Percentiles rank a stretch among this genome's conserved stretches.
Evolutionary conservation across 805 yeast genomes (phyloP).

Genomic region (Wickerhamiella lipophila): DNA sequence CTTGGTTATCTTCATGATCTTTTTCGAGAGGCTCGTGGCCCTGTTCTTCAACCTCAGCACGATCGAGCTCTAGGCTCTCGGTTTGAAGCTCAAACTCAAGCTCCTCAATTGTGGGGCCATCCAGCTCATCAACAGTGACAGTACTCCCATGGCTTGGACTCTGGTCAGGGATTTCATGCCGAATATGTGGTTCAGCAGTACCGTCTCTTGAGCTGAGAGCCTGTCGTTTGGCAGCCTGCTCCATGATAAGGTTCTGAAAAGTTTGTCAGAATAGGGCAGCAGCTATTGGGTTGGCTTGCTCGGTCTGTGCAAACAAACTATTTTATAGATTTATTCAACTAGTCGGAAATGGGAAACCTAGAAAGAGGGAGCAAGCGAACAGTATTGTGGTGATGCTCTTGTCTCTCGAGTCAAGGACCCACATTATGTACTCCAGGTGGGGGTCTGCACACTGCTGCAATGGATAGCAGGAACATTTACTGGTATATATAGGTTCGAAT

Average conservation of each 20-base stretch:
- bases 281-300: too few relatives aligned
- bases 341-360: too few relatives aligned
- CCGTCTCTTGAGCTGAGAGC: slow-evolving; percentile 3
- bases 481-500: too few relatives aligned
- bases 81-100: neutral
- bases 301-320: too few relatives aligned
- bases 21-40: slow-evolving; percentile 16
- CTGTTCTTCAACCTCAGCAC: slow-evolving; percentile 32
- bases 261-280: neutral
- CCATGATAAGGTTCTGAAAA: neutral
- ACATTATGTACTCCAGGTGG: too few relatives aligned
- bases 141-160: neutral
- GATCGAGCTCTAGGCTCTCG: slow-evolving; percentile 43
- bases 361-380: too few relatives aligned
- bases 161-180: neutral
- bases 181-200: neutral
- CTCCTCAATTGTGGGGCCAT: neutral
- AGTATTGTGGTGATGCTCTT: too few relatives aligned
- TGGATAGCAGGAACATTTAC: too few relatives aligned
- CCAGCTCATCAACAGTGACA: slow-evolving; percentile 1
- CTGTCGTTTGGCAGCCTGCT: slow-evolving; percentile 4
- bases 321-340: neutral
- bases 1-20: slow-evolving; percentile 11
- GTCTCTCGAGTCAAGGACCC: too few relatives aligned
- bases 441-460: too few relatives aligned